These are phyloP conservation scores for Apiospora marii DNA, from an alignment of 2,329 filamentous ascomycete genomes.

Conservation along the genomic window DNA sequence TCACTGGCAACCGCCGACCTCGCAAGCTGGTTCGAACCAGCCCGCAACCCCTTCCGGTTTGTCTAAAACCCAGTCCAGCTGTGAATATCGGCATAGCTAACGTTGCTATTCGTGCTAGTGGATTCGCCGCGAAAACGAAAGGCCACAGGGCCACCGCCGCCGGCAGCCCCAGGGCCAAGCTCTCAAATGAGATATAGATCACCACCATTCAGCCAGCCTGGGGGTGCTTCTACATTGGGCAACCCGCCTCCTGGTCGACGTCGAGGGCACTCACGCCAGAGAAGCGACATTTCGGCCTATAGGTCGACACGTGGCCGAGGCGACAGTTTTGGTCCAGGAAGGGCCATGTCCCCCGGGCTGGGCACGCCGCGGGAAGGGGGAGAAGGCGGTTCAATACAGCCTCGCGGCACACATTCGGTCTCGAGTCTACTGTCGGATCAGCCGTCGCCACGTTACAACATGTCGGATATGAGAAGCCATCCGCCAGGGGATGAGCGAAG, in stretches of 20 bases:
- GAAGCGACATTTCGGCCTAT: conserved; percentile 68
- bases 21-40: conserved; percentile 69
- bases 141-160: conserved; percentile 62
- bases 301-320: conserved; percentile 48
- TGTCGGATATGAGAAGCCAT: conserved; percentile 25
- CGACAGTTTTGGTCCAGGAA: conserved; percentile 44
- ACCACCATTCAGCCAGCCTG: conserved; percentile 62
- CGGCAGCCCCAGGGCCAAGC: conserved; percentile 54
- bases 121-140: conserved; percentile 89
- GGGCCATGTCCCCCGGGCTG: conserved; percentile 48
- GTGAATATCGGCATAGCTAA: conserved; percentile 53
- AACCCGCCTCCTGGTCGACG: conserved; percentile 63
- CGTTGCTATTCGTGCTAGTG: conserved; percentile 60
- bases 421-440: conserved; percentile 29
- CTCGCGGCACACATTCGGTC: conserved; percentile 26
- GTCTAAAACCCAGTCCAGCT: conserved; percentile 61
- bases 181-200: conserved; percentile 57
- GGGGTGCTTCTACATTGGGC: conserved; percentile 54
- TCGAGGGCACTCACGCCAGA: conserved; percentile 68
- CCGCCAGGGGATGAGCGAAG: conserved; percentile 26
- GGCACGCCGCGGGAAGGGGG: conserved; percentile 43
- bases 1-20: conserved; percentile 86
- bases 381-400: conserved; percentile 2
- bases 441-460: conserved; percentile 27
- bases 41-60: conserved; percentile 79